Evolutionary conservation across 106 monocot genomes (phyloP).

Genomic region (Dioscorea alata): DNA sequence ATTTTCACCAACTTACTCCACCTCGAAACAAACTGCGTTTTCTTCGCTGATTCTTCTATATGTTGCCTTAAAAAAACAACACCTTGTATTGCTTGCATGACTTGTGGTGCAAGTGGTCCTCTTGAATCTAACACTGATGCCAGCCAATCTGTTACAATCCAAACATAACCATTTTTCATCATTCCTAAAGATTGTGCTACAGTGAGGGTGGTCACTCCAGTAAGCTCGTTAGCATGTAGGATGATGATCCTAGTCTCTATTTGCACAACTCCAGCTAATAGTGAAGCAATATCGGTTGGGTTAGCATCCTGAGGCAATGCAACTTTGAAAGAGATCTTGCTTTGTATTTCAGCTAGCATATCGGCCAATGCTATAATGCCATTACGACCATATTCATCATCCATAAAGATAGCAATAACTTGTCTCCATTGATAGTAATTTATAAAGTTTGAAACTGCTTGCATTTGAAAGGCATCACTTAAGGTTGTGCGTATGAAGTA

Average conservation of each 20-base stretch:
- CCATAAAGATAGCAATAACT: neutral
- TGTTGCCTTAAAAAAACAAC: neutral
- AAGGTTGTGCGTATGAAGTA: neutral
- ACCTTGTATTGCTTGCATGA: neutral
- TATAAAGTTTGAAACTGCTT: neutral
- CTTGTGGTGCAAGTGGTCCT: neutral
- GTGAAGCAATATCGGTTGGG: neutral
- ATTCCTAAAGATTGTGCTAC: neutral
- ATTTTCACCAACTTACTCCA: neutral
- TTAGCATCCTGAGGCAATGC: neutral
- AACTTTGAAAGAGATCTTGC: neutral
- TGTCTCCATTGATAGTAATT: neutral
- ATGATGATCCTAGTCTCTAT: neutral
- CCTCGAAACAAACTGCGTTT: neutral
- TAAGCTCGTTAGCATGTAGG: neutral
- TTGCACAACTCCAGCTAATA: neutral
- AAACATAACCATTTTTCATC: conserved; percentile 4
- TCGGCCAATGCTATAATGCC: neutral
- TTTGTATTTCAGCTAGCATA: neutral
- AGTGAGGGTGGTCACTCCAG: neutral
- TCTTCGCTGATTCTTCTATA: neutral
- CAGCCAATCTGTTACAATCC: conserved; percentile 6
- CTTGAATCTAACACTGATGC: neutral
- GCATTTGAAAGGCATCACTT: neutral
- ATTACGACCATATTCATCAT: neutral